Evolutionary conservation across 164 flowering plant species (phyloP), one percentile per base, ranked within the genome.

Genomic region (Sedum album): DNA sequence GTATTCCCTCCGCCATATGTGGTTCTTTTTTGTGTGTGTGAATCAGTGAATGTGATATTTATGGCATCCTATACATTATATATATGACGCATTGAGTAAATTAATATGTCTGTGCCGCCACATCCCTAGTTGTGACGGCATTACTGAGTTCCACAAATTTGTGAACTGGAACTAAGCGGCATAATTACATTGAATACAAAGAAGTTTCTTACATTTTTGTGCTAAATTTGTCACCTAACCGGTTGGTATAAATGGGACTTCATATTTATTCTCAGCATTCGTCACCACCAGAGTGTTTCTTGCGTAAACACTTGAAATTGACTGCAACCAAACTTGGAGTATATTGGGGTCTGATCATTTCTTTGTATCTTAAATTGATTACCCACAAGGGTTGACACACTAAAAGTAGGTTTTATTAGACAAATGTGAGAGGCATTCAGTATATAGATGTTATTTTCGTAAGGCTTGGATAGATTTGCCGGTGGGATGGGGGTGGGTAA

Each of bases 401-500:
- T n/a, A n/a, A n/a, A n/a, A n/a, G n/a, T n/a, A n/a, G n/a, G n/a
- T n/a, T n/a, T n/a, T n/a, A n/a, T n/a, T n/a, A n/a, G n/a, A n/a
- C n/a, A n/a, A n/a, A n/a, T n/a, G n/a, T n/a, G n/a, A n/a, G n/a
- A n/a, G n/a, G n/a, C n/a, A n/a, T n/a, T n/a, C n/a, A n/a, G n/a
- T n/a, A n/a, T n/a, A n/a, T n/a, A n/a, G 10, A 2, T 25, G 31
- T 55, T 55, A 2, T 8, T 49, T 53, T 53, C 23, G 60, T 53
- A 53, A 28, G 62, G 62, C 28, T 57, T 26, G 62, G 62, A 57
- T 57, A 15, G 31, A 2, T 57, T 28, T 28, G 60, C 60, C 20
- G 62, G 33, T 26, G 33, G 62, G 33, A 57, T 4, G 49, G 57
- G 57, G 11, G 62, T 33, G 31, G 33, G 28, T 10, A 75, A 68